These are phyloP conservation scores for Acidiella bohemica DNA, from an alignment of 495 filamentous ascomycete genomes.

Conservation along the genomic window DNA sequence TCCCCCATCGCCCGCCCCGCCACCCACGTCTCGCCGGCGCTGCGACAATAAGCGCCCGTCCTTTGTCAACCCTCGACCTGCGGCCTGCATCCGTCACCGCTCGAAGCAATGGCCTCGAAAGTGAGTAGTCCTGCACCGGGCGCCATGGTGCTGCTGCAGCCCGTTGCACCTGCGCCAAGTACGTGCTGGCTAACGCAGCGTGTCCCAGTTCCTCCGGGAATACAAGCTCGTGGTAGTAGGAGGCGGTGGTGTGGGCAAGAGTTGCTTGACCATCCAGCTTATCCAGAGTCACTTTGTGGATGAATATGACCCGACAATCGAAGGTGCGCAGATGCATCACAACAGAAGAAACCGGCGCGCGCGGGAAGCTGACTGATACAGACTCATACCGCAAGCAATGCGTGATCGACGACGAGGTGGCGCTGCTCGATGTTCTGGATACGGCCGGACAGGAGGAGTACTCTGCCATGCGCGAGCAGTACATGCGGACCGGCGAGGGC, in stretches of 20 bases:
- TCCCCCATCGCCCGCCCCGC: no score
- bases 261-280: constrained; percentile 96
- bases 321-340: constrained; percentile 50
- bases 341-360: background rate
- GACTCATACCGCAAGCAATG: constrained; percentile 99
- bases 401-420: constrained; percentile 94
- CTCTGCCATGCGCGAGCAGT: constrained; percentile 98
- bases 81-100: background rate
- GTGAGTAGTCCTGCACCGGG: constrained; percentile 11
- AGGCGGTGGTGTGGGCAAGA: constrained; percentile 96
- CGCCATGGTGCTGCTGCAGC: no score
- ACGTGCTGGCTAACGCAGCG: constrained; percentile 13
- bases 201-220: constrained; percentile 77
- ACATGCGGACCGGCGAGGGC: constrained; percentile 98
- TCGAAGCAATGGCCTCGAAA: constrained; percentile 21
- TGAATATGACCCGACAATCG: constrained; percentile 98
- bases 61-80: background rate
- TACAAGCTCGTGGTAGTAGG: constrained; percentile 98
- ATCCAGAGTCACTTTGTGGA: constrained; percentile 99
- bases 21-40: no score
- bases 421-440: constrained; percentile 91
- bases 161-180: no score
- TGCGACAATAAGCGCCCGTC: no score
- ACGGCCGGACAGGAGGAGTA: constrained; percentile 98
- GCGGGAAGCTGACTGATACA: constrained; percentile 28